phyloP scores from a whole-genome alignment of 495 filamentous ascomycete genomes.

The Cercophora newfieldiana region DNA sequence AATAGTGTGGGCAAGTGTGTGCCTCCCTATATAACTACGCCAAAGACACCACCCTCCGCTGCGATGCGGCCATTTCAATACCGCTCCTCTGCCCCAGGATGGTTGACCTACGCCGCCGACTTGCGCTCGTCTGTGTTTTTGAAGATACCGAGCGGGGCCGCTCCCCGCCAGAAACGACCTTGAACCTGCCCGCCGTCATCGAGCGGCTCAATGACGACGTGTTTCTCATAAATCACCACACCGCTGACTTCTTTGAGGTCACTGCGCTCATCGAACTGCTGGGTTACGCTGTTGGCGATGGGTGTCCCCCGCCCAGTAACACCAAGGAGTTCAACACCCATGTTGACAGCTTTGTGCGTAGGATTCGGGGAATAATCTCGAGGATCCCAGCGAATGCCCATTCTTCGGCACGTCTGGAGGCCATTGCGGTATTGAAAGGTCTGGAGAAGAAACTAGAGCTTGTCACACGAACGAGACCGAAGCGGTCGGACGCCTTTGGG shows the following conservation, averaged over 20 bases:
- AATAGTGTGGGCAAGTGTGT: conserved; percentile 57
- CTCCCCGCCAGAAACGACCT: conserved; percentile 42
- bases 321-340: conserved; percentile 60
- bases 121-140: conserved; percentile 72
- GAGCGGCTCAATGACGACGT: conserved; percentile 50
- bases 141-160: conserved; percentile 48
- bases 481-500: conserved; percentile 57
- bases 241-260: conserved; percentile 69
- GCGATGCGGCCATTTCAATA: conserved; percentile 52
- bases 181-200: conserved; percentile 54
- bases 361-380: conserved; percentile 65
- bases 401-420: conserved; percentile 68
- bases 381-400: conserved; percentile 75
- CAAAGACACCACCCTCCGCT: conserved; percentile 54
- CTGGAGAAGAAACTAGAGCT: conserved; percentile 70
- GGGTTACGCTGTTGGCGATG: conserved; percentile 71
- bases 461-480: conserved; percentile 66
- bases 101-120: conserved; percentile 65
- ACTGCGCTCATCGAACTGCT: conserved; percentile 64
- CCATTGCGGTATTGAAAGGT: conserved; percentile 69
- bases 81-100: conserved; percentile 56
- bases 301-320: conserved; percentile 40
- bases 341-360: conserved; percentile 64
- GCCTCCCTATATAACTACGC: conserved; percentile 53
- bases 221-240: conserved; percentile 32